Base-by-base conservation (phyloP, 164 flowering plant genomes). In the Stephania japonica region DNA sequence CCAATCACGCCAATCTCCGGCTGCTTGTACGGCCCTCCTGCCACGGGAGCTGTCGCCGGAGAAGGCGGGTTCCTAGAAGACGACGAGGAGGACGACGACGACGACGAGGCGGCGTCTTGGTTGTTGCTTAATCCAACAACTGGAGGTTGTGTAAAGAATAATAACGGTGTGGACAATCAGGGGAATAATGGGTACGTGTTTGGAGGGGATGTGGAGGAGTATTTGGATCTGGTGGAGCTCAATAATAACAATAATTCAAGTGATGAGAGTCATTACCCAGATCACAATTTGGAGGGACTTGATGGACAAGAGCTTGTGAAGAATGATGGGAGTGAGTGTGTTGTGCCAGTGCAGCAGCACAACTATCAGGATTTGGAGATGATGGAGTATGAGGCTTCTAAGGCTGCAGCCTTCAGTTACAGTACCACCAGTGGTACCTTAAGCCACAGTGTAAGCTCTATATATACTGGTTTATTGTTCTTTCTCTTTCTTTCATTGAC, bases 41-140 rank as follows among this genome's bases (percentile, higher is more conserved):
- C 82, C 69, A 44, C 68, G 2, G 43, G 72, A 19, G 6, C 5
- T 5, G 18, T 4, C 18, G 61, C 61, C 61, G 18, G 61, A 10
- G 53, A 9, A 6, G 61, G 18, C 2, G 61, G 50, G 50, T 44
- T 44, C 14, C 14, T 44, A 5, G 80, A 75, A 4, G 83, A 80
- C 24, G 70, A 68, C 0, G 67, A 76, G 24, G 89, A 81, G 1
- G 89, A 86, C 18, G 88, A 86, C 25, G 92, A 85, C 26, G 95
- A 87, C 38, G 85, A 83, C n/a, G 96, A 89, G 66, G 88, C 91
- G 0, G 87, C 85, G 3, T 90, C 97, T 4, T 92, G 96, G 95
- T 67, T 92, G 80, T 70, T 89, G 78, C 78, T 83, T 1, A 90
- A 90, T 69, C 88, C 87, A 32, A 32, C 38, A 32, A 32, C 38